Percentiles rank a stretch among this genome's conserved stretches.
phyloP scores from a whole-genome alignment of 768 basidiomycete species.

The Leucocoprinus sp. region DNA sequence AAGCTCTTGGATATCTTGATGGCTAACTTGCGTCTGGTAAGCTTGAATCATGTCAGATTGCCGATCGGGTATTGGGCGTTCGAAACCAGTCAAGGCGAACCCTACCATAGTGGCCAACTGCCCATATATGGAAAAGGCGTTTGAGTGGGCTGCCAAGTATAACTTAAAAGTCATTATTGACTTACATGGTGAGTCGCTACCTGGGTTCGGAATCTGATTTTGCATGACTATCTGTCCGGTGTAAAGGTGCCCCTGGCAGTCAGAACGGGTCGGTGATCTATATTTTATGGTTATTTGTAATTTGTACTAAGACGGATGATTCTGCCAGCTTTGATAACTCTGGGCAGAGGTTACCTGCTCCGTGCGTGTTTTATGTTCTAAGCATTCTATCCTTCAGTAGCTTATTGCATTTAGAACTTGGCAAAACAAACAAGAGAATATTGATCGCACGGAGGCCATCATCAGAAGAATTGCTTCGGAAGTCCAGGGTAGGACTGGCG shows the following conservation, averaged over 20 bases:
- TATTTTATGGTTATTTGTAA: neutral
- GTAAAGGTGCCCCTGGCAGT: constrained; percentile 63
- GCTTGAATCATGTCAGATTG: constrained; percentile 69
- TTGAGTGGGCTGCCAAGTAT: constrained; percentile 60
- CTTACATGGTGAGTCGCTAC: constrained; percentile 44
- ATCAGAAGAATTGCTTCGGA: constrained; percentile 54
- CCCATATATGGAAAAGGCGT: constrained; percentile 57
- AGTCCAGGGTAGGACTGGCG: constrained; percentile 41
- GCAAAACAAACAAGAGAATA: constrained; percentile 59
- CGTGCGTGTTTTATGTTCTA: constrained; percentile 25
- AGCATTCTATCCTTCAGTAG: neutral
- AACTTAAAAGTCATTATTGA: constrained; percentile 79
- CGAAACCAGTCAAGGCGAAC: constrained; percentile 70
- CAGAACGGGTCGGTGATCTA: constrained; percentile 27
- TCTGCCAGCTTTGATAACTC: constrained; percentile 67
- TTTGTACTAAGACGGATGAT: neutral
- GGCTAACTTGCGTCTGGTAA: neutral
- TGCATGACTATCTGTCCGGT: too few species aligned
- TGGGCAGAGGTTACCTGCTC: constrained; percentile 48
- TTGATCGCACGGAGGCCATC: constrained; percentile 54
- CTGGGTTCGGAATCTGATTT: too few species aligned
- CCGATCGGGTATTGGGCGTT: constrained; percentile 92
- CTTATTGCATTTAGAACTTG: constrained; percentile 32
- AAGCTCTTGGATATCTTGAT: constrained; percentile 27
- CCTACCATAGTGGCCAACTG: constrained; percentile 73